Conservation (phyloP, 2,329 filamentous ascomycete species). For the Nemania serpens region DNA sequence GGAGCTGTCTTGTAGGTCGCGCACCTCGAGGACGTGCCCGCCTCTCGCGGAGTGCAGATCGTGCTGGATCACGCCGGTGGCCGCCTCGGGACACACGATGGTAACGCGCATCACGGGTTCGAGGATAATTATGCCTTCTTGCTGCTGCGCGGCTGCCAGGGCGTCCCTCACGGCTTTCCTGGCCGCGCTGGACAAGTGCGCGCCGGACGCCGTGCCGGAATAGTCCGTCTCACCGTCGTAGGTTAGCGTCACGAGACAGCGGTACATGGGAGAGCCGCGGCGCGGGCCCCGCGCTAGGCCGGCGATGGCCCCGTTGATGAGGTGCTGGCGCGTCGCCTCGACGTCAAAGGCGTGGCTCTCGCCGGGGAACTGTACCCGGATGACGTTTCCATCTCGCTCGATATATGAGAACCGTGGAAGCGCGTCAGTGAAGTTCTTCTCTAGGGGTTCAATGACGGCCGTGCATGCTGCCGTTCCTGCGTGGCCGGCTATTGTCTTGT, state of each 20-base stretch:
- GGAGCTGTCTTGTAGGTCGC: constrained; percentile 59
- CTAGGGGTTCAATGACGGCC: constrained; percentile 67
- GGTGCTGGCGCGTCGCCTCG: constrained; percentile 59
- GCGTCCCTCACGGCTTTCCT: constrained; percentile 68
- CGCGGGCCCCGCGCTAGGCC: constrained; percentile 84
- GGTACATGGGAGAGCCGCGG: constrained; percentile 79
- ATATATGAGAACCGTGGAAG: constrained; percentile 49
- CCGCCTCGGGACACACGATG: constrained; percentile 82
- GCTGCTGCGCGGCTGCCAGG: constrained; percentile 64
- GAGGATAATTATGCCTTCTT: constrained; percentile 68
- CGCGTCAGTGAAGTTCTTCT: constrained; percentile 45
- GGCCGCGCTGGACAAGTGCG: constrained; percentile 69
- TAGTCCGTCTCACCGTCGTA: constrained; percentile 69
- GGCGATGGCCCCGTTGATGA: constrained; percentile 80
- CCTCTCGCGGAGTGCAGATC: constrained; percentile 77
- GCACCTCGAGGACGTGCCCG: constrained; percentile 75
- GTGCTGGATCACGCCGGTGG: constrained; percentile 80
- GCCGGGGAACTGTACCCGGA: constrained; percentile 56
- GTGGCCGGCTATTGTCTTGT: constrained; percentile 80
- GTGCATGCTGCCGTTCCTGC: constrained; percentile 77
- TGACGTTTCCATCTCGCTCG: constrained; percentile 73
- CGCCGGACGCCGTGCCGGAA: constrained; percentile 67
- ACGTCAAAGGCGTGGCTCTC: constrained; percentile 51
- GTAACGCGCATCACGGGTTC: constrained; percentile 93
- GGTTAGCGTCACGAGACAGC: constrained; percentile 70